These are phyloP conservation scores for Parietaria judaica DNA, from an alignment of 306 rosid species.

Conservation along the genomic window DNA sequence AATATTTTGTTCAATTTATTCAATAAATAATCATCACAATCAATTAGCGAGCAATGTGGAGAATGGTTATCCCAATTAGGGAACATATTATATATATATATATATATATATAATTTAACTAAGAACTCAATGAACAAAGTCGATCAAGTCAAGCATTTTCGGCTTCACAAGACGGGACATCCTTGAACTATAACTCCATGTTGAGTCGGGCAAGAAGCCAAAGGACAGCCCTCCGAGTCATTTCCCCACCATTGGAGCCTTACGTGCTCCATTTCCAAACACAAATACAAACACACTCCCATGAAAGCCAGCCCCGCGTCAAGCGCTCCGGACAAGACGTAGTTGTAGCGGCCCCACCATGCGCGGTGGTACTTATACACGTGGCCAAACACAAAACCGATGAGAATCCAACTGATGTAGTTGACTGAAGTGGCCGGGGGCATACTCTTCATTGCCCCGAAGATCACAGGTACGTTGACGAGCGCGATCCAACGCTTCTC, in stretches of 20 bases:
- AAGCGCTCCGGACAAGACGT: conserved; percentile 67
- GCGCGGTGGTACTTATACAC: conserved; percentile 38
- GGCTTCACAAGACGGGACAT: conserved; percentile 36
- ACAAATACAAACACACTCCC: conserved; percentile 48
- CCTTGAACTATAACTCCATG: conserved; percentile 29
- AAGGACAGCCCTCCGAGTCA: conserved; percentile 50
- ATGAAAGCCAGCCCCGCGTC: conserved; percentile 85
- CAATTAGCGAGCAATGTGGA: too few species aligned
- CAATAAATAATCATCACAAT: too few species aligned
- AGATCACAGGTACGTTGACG: conserved; percentile 59
- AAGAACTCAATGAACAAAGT: too few species aligned
- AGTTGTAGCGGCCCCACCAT: conserved; percentile 61
- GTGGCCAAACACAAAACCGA: conserved; percentile 50
- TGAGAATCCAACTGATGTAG: conserved; percentile 60
- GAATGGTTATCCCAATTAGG: too few species aligned
- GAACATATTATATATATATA: too few species aligned
- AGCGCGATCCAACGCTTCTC: conserved; percentile 40
- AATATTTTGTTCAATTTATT: too few species aligned
- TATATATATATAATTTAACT: too few species aligned
- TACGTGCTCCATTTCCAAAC: conserved; percentile 30
- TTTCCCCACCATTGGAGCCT: conserved; percentile 64
- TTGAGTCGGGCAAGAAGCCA: conserved; percentile 70
- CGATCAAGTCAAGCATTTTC: too few species aligned
- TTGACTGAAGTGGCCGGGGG: conserved; percentile 71
- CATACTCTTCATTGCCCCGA: conserved; percentile 64